Conservation (phyloP, 257 asterid species). For the Galeopsis tetrahit region DNA sequence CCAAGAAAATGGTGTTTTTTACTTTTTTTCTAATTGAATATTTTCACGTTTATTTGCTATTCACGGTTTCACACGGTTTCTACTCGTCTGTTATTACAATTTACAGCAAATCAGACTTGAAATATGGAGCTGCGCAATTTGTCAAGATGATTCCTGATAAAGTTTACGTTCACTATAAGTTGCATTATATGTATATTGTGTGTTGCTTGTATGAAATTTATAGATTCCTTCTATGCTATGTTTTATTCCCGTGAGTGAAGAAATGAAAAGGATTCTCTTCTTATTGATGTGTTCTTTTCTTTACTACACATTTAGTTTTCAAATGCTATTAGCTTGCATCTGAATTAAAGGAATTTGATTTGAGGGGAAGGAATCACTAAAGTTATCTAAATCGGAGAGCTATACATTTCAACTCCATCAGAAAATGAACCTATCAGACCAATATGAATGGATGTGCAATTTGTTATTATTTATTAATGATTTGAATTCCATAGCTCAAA, state of each 20-base stretch:
- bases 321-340: neutral
- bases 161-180: too few relatives aligned
- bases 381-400: too few relatives aligned
- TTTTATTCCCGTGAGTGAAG: neutral
- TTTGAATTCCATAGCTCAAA: too few relatives aligned
- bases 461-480: too few relatives aligned
- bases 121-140: neutral
- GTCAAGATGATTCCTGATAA: too few relatives aligned
- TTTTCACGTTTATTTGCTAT: neutral
- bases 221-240: neutral
- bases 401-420: too few relatives aligned
- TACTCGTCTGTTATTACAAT: neutral
- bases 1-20: constrained; percentile 3
- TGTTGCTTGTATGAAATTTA: too few relatives aligned
- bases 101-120: constrained; percentile 88
- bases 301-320: neutral
- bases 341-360: neutral
- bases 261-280: constrained; percentile 10
- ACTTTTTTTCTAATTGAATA: neutral
- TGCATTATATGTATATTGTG: too few relatives aligned
- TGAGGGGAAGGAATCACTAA: neutral
- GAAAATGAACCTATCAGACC: too few relatives aligned
- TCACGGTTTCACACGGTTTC: constrained; percentile 24
- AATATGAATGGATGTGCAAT: too few relatives aligned
- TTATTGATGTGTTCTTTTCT: neutral